Percentiles rank a stretch among this genome's conserved stretches.
Conservation (phyloP, 495 filamentous ascomycete genomes). For the Tuber brumale region DNA sequence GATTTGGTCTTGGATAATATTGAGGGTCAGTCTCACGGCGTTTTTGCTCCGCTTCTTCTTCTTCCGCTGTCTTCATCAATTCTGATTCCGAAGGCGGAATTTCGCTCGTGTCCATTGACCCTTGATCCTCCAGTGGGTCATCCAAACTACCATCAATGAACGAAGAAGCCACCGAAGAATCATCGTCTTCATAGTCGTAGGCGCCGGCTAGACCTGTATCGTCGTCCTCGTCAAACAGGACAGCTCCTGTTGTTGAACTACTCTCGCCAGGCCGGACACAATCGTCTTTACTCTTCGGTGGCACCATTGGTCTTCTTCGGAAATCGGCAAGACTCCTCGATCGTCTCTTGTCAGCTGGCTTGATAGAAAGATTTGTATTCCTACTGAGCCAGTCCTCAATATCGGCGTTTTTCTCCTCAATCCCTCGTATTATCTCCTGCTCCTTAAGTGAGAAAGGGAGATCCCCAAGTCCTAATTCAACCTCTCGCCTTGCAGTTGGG, state of each 20-base stretch:
- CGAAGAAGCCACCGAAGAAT: constrained; percentile 28
- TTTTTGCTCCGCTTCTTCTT: constrained; percentile 30
- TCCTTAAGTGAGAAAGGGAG: constrained; percentile 35
- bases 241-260: not conserved
- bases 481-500: constrained; percentile 17
- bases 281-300: constrained; percentile 8
- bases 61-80: constrained; percentile 15
- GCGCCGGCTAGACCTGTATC: constrained; percentile 9
- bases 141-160: constrained; percentile 36
- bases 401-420: constrained; percentile 31
- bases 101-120: constrained; percentile 24
- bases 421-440: constrained; percentile 20
- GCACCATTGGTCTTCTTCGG: constrained; percentile 4
- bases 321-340: constrained; percentile 37
- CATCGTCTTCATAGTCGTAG: constrained; percentile 36
- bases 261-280: constrained; percentile 4
- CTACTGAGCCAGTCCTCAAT: constrained; percentile 37
- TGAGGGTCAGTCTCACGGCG: constrained; percentile 33
- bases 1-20: constrained; percentile 21
- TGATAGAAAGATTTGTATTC: constrained; percentile 21
- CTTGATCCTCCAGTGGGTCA: constrained; percentile 13
- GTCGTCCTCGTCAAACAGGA: constrained; percentile 3
- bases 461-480: constrained; percentile 12
- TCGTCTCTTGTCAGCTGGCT: constrained; percentile 15
- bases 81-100: constrained; percentile 20